phyloP scores from a whole-genome alignment of 192 early-diverging fungal genomes.

The Mortierella antarctica region DNA sequence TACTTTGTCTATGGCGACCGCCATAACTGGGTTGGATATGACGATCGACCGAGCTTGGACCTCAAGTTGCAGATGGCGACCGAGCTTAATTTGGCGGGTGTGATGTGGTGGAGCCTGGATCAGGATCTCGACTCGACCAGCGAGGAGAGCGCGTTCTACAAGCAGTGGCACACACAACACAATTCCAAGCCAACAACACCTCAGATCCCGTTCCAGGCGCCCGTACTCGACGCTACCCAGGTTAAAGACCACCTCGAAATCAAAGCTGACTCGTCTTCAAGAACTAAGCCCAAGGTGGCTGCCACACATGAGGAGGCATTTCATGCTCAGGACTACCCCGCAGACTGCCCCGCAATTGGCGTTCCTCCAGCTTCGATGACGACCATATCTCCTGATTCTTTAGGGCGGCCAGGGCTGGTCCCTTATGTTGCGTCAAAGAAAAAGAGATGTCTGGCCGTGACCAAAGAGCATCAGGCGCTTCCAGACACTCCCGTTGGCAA shows the following conservation, averaged over 20 bases:
- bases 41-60: conserved; percentile 40
- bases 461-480: conserved; percentile 17
- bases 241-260: not conserved
- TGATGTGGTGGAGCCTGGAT: conserved; percentile 52
- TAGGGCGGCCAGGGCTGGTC: conserved; percentile 27
- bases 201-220: not conserved
- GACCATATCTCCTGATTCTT: not conserved
- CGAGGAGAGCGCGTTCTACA: not conserved
- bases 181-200: not conserved
- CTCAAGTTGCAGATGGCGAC: conserved; percentile 36
- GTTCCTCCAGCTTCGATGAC: conserved; percentile 14
- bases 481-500: conserved; percentile 39
- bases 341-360: not conserved
- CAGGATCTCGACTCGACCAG: conserved; percentile 40
- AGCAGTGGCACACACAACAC: not conserved
- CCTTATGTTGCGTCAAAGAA: conserved; percentile 41
- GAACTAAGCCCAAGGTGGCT: no score
- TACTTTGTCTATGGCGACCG: conserved; percentile 38
- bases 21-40: conserved; percentile 42
- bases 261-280: not conserved
- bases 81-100: conserved; percentile 30
- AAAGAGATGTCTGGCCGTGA: conserved; percentile 15
- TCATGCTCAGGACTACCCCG: not conserved
- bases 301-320: no score
- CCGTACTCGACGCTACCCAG: not conserved